These are phyloP conservation scores for Urtica urens DNA, from an alignment of 306 rosid species.

Conservation along the genomic window DNA sequence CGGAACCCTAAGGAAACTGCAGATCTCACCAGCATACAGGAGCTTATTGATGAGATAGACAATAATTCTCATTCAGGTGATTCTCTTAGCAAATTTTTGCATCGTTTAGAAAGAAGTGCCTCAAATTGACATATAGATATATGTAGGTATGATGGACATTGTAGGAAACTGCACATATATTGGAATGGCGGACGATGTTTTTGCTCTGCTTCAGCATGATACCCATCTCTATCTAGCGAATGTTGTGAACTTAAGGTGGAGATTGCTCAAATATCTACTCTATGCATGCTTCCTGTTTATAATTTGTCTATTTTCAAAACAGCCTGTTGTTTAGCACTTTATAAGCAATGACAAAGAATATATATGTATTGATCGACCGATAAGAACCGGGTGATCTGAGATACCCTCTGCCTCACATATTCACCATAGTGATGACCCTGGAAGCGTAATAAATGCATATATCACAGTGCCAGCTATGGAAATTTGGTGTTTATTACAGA, in stretches of 20 bases:
- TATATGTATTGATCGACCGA: no score
- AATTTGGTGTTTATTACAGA: no score
- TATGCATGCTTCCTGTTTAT: neutral
- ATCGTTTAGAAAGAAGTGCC: neutral
- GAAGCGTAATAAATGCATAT: no score
- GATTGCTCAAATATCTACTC: constrained; percentile 8
- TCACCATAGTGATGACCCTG: no score
- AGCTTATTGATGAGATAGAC: constrained; percentile 64
- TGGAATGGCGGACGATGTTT: constrained; percentile 91
- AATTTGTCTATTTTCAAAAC: neutral
- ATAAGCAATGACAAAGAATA: no score
- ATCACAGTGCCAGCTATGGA: no score
- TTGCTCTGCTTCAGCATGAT: constrained; percentile 84
- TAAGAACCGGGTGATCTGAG: no score
- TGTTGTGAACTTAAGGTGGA: constrained; percentile 74
- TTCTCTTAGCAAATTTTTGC: constrained; percentile 4
- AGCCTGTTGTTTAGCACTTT: neutral
- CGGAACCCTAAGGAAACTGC: constrained; percentile 67
- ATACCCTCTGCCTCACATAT: no score
- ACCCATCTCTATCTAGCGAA: constrained; percentile 87
- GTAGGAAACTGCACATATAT: constrained; percentile 72
- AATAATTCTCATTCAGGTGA: constrained; percentile 57
- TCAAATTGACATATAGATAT: constrained; percentile 9
- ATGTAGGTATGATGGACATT: constrained; percentile 67
- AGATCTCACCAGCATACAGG: constrained; percentile 66